Evolutionary conservation across 2,329 filamentous ascomycete genomes (phyloP), one percentile per base, ranked within the genome.

Genomic region (Botrytis byssoidea): DNA sequence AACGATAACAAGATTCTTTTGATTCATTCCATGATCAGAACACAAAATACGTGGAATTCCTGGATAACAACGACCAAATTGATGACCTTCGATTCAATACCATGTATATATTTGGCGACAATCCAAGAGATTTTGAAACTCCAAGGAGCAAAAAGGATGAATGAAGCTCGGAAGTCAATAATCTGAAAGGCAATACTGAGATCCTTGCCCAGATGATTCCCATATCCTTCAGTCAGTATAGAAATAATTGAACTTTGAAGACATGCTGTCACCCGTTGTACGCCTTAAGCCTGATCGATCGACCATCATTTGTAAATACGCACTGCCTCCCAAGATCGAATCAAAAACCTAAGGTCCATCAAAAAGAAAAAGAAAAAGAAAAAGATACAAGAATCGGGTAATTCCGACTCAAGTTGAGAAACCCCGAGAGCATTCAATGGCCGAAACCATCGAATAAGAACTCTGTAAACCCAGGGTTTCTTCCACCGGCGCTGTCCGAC

Each of bases 1-100:
- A 6, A 25, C 7, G 10, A 6, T 5, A n/a, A 12, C 8, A 4
- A 16, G 14, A 14, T 37, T 14, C 1, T 3, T 18, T 4, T 16
- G 16, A 20, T 10, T 7, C n/a, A 7, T n/a, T 16, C 22, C 46
- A 1, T 1, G 1, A 32, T 37, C 16, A 0, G 1, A 25, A 12
- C 3, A 8, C 4, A 25, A 32, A 4, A 1, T 37, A 55, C 4
- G 8, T 67, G 8, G 46, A 67, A 22, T 40, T 2, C 55, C 46
- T 55, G 14, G 5, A 29, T 55, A 20, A 37, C 10, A 42, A 8
- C 9, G 2, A 40, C 22, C 8, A 20, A 9, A 40, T 16, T 14
- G 3, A 37, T 14, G 22, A 8, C 37, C 22, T 3, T n/a, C 14
- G 1, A 14, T 16, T 22, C 14, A 12, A 40, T 9, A 55, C 16